Evolutionary conservation across 1,139 yeast species (phyloP).

Genomic region (Debaryomycetaceae sp.): DNA sequence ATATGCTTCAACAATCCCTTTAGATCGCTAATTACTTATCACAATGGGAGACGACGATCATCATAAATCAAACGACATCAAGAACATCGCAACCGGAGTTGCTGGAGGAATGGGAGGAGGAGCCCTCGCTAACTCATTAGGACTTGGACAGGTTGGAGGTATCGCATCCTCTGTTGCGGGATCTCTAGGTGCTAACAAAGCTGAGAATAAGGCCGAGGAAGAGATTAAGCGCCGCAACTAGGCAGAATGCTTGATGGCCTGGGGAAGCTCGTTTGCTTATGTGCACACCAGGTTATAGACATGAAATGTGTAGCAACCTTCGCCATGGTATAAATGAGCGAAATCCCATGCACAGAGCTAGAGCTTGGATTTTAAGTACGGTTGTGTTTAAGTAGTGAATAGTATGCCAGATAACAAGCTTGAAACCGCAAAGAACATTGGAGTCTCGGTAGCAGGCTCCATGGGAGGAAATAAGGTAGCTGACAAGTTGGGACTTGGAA

Average conservation of each 20-base stretch:
- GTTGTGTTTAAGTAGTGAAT: too few relatives aligned
- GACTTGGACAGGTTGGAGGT: constrained; percentile 33
- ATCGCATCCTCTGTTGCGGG: constrained; percentile 34
- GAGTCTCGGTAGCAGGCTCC: constrained; percentile 30
- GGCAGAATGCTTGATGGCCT: not conserved
- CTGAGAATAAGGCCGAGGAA: constrained; percentile 28
- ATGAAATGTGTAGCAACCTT: not conserved
- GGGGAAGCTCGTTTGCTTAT: not conserved
- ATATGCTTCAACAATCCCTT: too few relatives aligned
- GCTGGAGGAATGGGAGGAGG: constrained; percentile 20
- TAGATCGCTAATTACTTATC: not conserved
- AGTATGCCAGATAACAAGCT: constrained; percentile 14
- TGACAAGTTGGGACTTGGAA: constrained; percentile 30
- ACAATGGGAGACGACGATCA: constrained; percentile 10
- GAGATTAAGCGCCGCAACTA: not conserved
- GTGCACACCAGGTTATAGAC: not conserved
- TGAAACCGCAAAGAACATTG: constrained; percentile 26
- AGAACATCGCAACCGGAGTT: constrained; percentile 17
- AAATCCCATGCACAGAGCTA: not conserved
- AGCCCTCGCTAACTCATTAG: constrained; percentile 15
- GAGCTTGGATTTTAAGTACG: too few relatives aligned
- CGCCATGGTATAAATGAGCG: not conserved
- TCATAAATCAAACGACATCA: constrained; percentile 11
- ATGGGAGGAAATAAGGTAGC: constrained; percentile 34
- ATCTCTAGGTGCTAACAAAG: constrained; percentile 30